These are phyloP conservation scores for Maudiozyma pseudohumilis DNA, from an alignment of 805 yeast species.

Conservation along the genomic window DNA sequence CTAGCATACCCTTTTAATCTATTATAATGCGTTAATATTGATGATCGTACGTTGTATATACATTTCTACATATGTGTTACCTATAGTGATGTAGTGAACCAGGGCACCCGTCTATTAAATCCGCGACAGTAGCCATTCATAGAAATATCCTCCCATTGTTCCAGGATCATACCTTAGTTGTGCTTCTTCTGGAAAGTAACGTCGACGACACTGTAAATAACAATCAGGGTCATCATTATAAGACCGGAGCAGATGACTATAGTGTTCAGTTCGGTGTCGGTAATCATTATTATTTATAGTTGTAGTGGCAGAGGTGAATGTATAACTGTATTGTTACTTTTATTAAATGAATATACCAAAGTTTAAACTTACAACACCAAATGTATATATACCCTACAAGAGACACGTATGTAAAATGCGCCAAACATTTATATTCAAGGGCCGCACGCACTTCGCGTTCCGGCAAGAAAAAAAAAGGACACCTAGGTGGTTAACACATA, in stretches of 20 bases:
- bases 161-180: neutral
- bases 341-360: neutral
- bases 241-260: constrained; percentile 69
- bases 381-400: neutral
- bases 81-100: too few species aligned
- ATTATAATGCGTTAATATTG: neutral
- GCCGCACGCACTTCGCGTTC: too few species aligned
- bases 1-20: neutral
- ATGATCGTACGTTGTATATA: too few species aligned
- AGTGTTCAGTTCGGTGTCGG: constrained; percentile 68
- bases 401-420: neutral
- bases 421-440: too few species aligned
- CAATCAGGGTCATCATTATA: constrained; percentile 56
- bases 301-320: neutral
- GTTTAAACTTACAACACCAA: neutral
- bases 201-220: constrained; percentile 58
- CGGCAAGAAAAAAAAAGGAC: too few species aligned
- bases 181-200: constrained; percentile 31
- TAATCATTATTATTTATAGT: constrained; percentile 45
- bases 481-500: too few species aligned
- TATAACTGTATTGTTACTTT: neutral
- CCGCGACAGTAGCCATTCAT: neutral
- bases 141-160: neutral
- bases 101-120: neutral
- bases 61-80: too few species aligned